Evolutionary conservation across 768 basidiomycete species (phyloP), one percentile per base, ranked within the genome.

Genomic region (Neoboletus subvelutipes): DNA sequence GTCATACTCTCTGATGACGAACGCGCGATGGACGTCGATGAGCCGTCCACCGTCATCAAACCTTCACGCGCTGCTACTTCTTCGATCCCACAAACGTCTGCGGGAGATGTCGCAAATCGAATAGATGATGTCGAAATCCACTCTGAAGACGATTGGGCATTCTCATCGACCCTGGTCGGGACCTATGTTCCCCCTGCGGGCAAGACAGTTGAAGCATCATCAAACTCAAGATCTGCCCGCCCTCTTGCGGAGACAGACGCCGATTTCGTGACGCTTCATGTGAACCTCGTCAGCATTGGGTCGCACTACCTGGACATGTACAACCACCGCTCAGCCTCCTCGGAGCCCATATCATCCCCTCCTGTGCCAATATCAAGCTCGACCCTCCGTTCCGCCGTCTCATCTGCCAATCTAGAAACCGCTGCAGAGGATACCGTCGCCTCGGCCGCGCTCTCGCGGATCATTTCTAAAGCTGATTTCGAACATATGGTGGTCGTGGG

Each of bases 391-490:
- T 60, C 67, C 1, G 70, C 63, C 8, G 40, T 73, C 26, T 65
- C 64, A 9, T 63, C 62, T 11, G 71, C 70, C 3, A 71, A 73
- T 40, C 61, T 73, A 8, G 69, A 67, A 20, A 71, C 68, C 11
- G 77, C 78, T 10, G 77, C 83, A 33, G 82, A 87, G 49, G 76
- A 80, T 15, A 78, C 73, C 15, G 80, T 77, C 13, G 89, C 83
- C 0, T 80, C 82, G 22, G 82, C 82, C 48, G 86, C 86, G 0
- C 83, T 99, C 2, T 81, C 90, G 12, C 83, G 95, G 17, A 85
- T 93, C 34, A 94, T 99, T 28, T 80, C 84, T 42, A 98, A 98
- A 75, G 68, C 72, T 2, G 95, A 99, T 73, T 98, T 99, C 64
- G 80, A 71, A 8, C 62, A 63, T 7, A 98, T 99, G 97, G 78